These are phyloP conservation scores for Penicillium sp. DNA, from an alignment of 2,329 filamentous ascomycete genomes.

Conservation along the genomic window DNA sequence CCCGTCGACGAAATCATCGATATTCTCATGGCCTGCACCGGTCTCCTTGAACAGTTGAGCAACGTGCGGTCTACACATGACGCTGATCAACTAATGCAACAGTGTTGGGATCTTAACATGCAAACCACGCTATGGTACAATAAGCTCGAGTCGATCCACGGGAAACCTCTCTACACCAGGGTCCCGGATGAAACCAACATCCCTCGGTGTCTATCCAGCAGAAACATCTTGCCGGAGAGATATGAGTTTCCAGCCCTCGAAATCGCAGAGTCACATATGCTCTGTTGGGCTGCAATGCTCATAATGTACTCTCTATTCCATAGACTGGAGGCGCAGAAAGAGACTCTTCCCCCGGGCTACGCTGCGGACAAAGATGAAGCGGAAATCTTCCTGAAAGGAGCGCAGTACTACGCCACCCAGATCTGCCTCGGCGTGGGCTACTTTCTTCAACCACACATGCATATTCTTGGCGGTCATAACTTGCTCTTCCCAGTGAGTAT, in stretches of 20 bases:
- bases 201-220: not conserved
- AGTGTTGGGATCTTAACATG: slow-evolving; percentile 1
- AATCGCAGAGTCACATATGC: slow-evolving; percentile 13
- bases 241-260: slow-evolving; percentile 10
- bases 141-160: not conserved
- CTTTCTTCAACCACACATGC: slow-evolving; percentile 17
- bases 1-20: slow-evolving; percentile 13
- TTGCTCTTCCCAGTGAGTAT: slow-evolving; percentile 13
- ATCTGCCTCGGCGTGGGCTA: slow-evolving; percentile 14
- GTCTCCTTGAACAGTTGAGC: slow-evolving; percentile 7
- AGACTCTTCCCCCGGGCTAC: not conserved
- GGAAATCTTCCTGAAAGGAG: not conserved
- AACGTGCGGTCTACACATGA: not conserved
- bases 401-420: slow-evolving; percentile 9
- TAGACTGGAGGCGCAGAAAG: slow-evolving; percentile 3
- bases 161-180: slow-evolving; percentile 3
- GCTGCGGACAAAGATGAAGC: not conserved
- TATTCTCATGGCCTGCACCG: slow-evolving; percentile 13
- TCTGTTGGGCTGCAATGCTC: slow-evolving; percentile 13
- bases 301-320: slow-evolving; percentile 10
- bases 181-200: not conserved
- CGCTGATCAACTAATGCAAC: not conserved
- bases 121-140: slow-evolving; percentile 8
- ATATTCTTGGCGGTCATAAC: slow-evolving; percentile 13
- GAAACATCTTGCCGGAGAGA: slow-evolving; percentile 1